A percentile compares a stretch with the other conserved stretches of the same genome.
These are phyloP conservation scores for Saturnispora bothae DNA, from an alignment of 805 yeast genomes.

Conservation along the genomic window DNA sequence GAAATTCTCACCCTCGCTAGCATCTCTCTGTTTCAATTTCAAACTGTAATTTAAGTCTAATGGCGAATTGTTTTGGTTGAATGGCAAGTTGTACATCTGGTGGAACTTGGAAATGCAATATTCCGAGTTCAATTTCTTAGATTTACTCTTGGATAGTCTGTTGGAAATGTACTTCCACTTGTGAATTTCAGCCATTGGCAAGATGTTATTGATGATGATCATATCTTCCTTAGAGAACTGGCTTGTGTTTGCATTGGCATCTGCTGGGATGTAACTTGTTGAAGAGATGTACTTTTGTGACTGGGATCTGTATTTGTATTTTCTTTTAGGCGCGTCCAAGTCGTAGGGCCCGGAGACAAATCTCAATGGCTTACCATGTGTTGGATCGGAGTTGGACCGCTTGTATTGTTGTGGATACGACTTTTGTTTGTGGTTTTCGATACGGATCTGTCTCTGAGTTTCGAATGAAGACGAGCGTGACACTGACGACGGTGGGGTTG, in stretches of 20 bases:
- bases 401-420: background rate
- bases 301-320: constrained; percentile 11
- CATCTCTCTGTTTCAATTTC: constrained; percentile 8
- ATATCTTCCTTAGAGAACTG: constrained; percentile 25
- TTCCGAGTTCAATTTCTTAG: constrained; percentile 24
- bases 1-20: constrained; percentile 12
- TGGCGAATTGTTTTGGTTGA: constrained; percentile 19
- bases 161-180: constrained; percentile 27
- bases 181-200: constrained; percentile 25
- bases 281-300: constrained; percentile 12
- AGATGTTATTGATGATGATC: constrained; percentile 18
- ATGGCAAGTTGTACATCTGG: constrained; percentile 25
- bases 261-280: constrained; percentile 18
- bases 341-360: too few relatives aligned
- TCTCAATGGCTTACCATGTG: background rate
- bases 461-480: background rate
- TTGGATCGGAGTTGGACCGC: background rate
- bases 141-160: constrained; percentile 22
- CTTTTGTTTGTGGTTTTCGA: background rate
- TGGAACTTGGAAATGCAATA: constrained; percentile 24
- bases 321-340: constrained; percentile 2
- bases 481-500: background rate
- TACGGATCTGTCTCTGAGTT: constrained; percentile 1
- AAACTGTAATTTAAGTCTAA: constrained; percentile 17
- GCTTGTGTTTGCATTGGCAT: constrained; percentile 17